Evolutionary conservation across 2,329 filamentous ascomycete genomes (phyloP), one percentile per base, ranked within the genome.

Genomic region (Bipolaris oryzae): DNA sequence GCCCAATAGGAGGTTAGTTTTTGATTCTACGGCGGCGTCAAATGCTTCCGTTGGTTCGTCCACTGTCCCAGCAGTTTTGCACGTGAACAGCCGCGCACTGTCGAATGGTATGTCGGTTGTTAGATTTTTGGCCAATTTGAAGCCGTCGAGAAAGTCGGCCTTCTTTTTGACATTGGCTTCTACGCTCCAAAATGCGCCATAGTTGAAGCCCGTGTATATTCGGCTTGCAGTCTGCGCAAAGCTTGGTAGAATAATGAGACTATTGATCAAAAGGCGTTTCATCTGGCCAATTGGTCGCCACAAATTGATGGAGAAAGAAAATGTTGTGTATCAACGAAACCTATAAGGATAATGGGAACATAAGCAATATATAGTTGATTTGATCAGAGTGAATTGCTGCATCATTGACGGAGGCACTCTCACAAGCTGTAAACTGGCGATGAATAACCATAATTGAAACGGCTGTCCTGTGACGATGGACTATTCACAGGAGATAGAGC

Each of bases 1-100:
- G n/a, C 74, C 73, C 1, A 76, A 51, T 1, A 76, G 57, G 1
- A 76, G 61, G 23, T 59, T 70, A 3, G 72, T 73, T 15, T 68
- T 68, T 1, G 70, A 71, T n/a, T 65, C 63, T 16, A 74, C 63
- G 11, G 74, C 73, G 5, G 74, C 73, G 28, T 70, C 66, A 21
- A 76, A 72, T 3, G 74, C 74, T 42, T 82, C 80, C 66, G 88
- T 91, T 63, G 86, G 84, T 16, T 82, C 80, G 75, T 82, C 85
- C 60, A 82, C 33, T 9, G 65, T 66, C 1, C 58, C 53, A 2
- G 55, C 46, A 23, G 62, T 56, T 15, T 82, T 90, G 85, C 55
- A 89, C 77, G 88, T 91, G 77, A 88, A 92, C 21, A 91, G 80
- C 53, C 89, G 86, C 23, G 87, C 88, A 58, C 84, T 87, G 68